Conservation (phyloP, 2,329 filamentous ascomycete species). For the Dactylellina cionopaga region DNA sequence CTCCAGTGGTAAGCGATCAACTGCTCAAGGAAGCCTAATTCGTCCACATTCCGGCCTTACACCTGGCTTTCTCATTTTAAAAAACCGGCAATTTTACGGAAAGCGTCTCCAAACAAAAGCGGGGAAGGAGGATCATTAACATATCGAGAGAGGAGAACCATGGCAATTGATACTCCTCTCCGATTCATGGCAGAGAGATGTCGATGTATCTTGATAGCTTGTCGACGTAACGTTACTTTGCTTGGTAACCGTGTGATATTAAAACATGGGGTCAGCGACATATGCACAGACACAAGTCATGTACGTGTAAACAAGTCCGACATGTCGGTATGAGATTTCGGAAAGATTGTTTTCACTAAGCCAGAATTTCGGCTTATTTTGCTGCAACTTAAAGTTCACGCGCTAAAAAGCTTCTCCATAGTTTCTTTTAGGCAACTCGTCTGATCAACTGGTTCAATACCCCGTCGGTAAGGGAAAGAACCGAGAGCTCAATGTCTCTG, state of each 20-base stretch:
- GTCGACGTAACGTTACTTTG: slow-evolving; percentile 40
- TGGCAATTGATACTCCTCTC: background rate
- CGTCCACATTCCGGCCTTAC: slow-evolving; percentile 42
- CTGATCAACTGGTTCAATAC: background rate
- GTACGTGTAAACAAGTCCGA: too few species aligned
- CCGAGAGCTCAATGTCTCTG: background rate
- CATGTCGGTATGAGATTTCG: slow-evolving; percentile 13
- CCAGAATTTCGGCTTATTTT: slow-evolving; percentile 36
- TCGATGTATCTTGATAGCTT: background rate
- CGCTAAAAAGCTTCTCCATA: slow-evolving; percentile 5
- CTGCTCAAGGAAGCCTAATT: slow-evolving; percentile 35
- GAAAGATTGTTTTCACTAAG: slow-evolving; percentile 11
- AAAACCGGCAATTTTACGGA: slow-evolving; percentile 23
- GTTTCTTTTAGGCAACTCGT: slow-evolving; percentile 27
- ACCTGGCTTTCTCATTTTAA: slow-evolving; percentile 48
- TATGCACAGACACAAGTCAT: background rate
- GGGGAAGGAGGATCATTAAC: slow-evolving; percentile 42
- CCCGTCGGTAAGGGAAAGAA: background rate
- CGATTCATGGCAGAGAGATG: background rate
- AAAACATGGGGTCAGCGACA: background rate
- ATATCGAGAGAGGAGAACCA: slow-evolving; percentile 9
- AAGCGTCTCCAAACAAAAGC: slow-evolving; percentile 17
- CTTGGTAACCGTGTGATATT: slow-evolving; percentile 1
- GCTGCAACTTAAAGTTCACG: background rate
- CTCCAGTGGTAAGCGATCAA: slow-evolving; percentile 35